Evolutionary conservation across 1,284 basidiomycete species (phyloP), one percentile per base, ranked within the genome.

Genomic region (Sparassis latifolia): DNA sequence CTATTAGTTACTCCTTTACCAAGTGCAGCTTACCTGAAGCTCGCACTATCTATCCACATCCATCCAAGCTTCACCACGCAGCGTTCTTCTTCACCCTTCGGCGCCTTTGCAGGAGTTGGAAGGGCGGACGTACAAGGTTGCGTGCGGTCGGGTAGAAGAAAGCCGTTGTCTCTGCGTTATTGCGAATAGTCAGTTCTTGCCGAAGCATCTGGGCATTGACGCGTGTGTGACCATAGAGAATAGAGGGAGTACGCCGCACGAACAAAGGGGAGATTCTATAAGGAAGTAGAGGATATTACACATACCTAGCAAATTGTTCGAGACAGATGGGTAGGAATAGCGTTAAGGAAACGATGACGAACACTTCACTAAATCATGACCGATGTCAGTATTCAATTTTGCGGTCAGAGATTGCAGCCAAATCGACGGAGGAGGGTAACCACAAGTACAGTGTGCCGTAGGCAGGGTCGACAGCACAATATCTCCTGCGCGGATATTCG

Each of bases 1-100:
- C 32, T 42, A 42, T 42, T 27, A 10, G 20, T 20, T 20, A 20
- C 20, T 20, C 20, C 20, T 20, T 20, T 20, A 20, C 20, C 20
- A 20, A 20, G 20, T 20, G 20, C 20, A 20, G 20, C 81, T 45
- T 48, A 89, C 90, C 89, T 92, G 68, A 93, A 93, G 59, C 87
- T 90, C 1, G 91, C 89, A 10, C 77, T 90, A 62, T 94, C 91
- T 44, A 94, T 78, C 90, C 90, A 93, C 1, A 72, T 52, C 76
- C 89, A 88, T 0, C 79, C 85, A 50, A 90, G 69, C 62, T 83
- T 83, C 45, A 90, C 86, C 1, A 83, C 85, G 63, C 88, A 90
- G 31, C 85, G 75, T 30, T 53, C 51, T 7, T 67, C 74, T 12
- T 57, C 52, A 2, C 40, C 63, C 7, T 62, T 64, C 4, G 59